Evolutionary conservation across 179 eudicot genomes (phyloP), one percentile per base, ranked within the genome.

Genomic region (Patellifolia procumbens): DNA sequence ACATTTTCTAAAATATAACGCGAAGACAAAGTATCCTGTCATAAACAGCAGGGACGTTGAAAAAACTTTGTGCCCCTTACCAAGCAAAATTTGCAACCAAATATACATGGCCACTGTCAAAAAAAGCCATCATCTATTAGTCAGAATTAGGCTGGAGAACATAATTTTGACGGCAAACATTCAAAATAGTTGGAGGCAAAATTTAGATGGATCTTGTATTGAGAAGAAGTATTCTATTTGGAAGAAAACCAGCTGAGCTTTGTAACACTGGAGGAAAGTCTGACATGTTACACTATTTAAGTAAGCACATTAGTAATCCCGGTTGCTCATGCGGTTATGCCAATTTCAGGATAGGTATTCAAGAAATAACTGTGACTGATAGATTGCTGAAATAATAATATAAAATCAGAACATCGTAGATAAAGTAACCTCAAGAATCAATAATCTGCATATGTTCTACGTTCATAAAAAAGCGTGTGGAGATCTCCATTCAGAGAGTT

Each of bases 81-180:
- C 70, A 66, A 42, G 70, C 26, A 66, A 65, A n/a, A 65, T 19
- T 10, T 39, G 17, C 12, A 66, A 19, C 70, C 16, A 32, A 66
- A 43, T 26, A 45, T 12, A 26, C 6, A 15, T 26, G 3, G 51
- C 58, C 55, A 29, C 59, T 29, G 10, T 3, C 45, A 17, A 51
- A 4, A n/a, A 32, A 16, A n/a, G n/a, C 7, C 48, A 17, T 68
- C 53, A 46, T 5, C 24, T 2, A 46, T 7, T 16, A 29, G 48
- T 11, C 45, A 7, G 22, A 26, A 28, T 15, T 28, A 37, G 56
- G 26, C 24, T 13, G 53, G 49, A n/a, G 39, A 68, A 68, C 55
- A 29, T 20, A 16, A 28, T 46, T 28, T 68, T 46, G 39, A 16
- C 16, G 22, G 31, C 19, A 28, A 45, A 12, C 3, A 13, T 11